Percentiles rank a stretch among this genome's conserved stretches.
Evolutionary conservation across 23 red algal species (phyloP).

Genomic region (Gracilaria caudata): DNA sequence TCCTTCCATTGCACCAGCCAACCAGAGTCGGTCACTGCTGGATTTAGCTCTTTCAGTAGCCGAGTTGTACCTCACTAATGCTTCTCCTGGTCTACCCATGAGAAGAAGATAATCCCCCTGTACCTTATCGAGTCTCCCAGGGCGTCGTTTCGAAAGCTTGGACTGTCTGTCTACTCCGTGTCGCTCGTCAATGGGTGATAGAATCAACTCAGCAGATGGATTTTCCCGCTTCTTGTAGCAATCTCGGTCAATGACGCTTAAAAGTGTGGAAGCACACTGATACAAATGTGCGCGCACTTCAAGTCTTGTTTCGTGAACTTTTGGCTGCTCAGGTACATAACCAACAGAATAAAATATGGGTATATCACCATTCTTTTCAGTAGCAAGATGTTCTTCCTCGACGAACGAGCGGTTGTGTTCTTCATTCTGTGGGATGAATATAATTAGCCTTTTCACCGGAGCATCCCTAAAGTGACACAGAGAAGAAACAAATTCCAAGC

Average conservation of each 20-base stretch:
- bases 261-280: slow-evolving; percentile 67
- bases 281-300: slow-evolving; percentile 71
- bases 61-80: slow-evolving; percentile 70
- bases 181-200: slow-evolving; percentile 71
- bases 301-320: slow-evolving; percentile 44
- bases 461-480: slow-evolving; percentile 63
- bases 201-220: slow-evolving; percentile 44
- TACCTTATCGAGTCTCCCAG: slow-evolving; percentile 71
- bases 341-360: slow-evolving; percentile 47
- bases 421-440: slow-evolving; percentile 50
- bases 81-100: slow-evolving; percentile 61
- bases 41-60: slow-evolving; percentile 73
- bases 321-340: slow-evolving; percentile 48
- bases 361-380: slow-evolving; percentile 32
- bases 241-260: slow-evolving; percentile 49
- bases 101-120: slow-evolving; percentile 74
- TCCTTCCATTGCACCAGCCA: slow-evolving; percentile 82
- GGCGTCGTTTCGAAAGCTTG: slow-evolving; percentile 73
- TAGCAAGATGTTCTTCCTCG: slow-evolving; percentile 38
- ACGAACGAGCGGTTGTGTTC: slow-evolving; percentile 44
- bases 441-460: slow-evolving; percentile 52
- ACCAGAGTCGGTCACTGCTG: slow-evolving; percentile 71
- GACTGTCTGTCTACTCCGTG: slow-evolving; percentile 61
- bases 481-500: slow-evolving; percentile 48
- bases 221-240: slow-evolving; percentile 53